Conservation (phyloP, 345 rosid genomes). For the Lepidium aucheri region DNA sequence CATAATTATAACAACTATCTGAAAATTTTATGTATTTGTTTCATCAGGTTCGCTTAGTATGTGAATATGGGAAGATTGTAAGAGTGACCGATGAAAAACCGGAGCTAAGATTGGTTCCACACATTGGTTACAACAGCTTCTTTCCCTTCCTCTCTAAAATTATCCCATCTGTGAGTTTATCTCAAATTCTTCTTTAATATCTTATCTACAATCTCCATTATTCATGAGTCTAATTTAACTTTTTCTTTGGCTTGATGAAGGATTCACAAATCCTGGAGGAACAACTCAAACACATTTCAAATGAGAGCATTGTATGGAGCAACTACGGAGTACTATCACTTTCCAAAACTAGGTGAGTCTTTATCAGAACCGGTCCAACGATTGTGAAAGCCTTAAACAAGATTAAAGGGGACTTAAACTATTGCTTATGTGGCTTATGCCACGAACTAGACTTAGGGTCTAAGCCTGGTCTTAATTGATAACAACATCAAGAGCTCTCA, state of each 20-base stretch:
- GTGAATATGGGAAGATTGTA: constrained; percentile 22
- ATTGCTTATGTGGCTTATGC: no score
- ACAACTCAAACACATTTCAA: constrained; percentile 81
- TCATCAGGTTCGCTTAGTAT: constrained; percentile 62
- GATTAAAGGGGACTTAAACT: no score
- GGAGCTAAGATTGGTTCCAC: constrained; percentile 73
- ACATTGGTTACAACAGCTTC: constrained; percentile 86
- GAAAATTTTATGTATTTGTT: background rate
- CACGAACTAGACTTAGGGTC: no score
- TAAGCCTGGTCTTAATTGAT: no score
- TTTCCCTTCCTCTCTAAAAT: constrained; percentile 81
- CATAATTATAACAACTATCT: background rate
- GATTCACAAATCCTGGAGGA: constrained; percentile 72
- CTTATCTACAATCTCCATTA: background rate
- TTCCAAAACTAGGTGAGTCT: no score
- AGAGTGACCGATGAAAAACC: constrained; percentile 48
- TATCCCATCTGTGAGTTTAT: constrained; percentile 74
- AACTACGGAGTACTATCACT: no score
- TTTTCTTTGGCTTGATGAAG: constrained; percentile 27
- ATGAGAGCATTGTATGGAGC: constrained; percentile 64
- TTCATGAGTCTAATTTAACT: background rate
- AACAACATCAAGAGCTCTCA: no score
- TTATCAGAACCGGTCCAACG: no score
- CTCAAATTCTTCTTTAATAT: background rate
- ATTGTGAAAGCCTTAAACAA: no score